These are phyloP conservation scores for Isatis lusitanica DNA, from an alignment of 441 rosid genomes.

Conservation along the genomic window DNA sequence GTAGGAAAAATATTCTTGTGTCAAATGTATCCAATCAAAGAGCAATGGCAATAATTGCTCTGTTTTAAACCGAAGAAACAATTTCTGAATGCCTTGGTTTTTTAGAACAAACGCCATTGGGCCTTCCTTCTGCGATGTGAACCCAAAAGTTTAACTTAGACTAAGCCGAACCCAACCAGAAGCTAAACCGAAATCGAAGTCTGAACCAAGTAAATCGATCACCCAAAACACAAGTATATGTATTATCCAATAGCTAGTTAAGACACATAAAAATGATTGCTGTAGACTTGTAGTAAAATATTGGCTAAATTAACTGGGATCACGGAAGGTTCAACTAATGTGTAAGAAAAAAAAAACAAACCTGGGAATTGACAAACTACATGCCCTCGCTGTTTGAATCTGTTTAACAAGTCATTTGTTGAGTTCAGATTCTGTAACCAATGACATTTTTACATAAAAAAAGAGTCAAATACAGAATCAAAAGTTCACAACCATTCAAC, in stretches of 20 bases:
- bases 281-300: too few relatives aligned
- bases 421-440: background rate
- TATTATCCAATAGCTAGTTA: too few relatives aligned
- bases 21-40: background rate
- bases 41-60: background rate
- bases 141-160: background rate
- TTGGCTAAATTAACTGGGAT: too few relatives aligned
- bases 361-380: background rate
- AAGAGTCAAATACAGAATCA: background rate
- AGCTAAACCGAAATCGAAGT: background rate
- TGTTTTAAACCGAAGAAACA: background rate
- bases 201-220: background rate
- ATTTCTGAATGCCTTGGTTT: too few relatives aligned
- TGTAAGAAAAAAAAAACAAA: background rate
- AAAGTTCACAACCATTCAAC: background rate
- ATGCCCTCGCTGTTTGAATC: background rate
- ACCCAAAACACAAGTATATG: too few relatives aligned
- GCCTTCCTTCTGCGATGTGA: background rate
- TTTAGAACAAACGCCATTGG: background rate
- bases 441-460: background rate
- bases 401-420: background rate
- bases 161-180: too few relatives aligned
- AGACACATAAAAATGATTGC: too few relatives aligned
- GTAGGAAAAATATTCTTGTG: background rate
- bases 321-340: background rate